phyloP scores from a whole-genome alignment of 345 rosid genomes.

The Gynandropsis gynandra region DNA sequence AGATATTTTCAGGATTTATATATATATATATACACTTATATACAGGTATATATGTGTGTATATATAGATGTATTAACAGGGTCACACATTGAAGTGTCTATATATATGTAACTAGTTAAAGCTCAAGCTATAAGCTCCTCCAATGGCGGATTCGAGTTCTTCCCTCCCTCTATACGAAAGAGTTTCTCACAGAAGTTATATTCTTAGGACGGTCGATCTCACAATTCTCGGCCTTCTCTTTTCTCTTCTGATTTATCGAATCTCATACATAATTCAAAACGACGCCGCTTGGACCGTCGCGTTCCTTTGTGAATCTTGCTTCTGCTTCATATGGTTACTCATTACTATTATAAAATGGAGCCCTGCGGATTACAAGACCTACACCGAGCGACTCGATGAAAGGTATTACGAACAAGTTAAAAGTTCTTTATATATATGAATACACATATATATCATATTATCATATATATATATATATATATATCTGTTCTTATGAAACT shows the following conservation, averaged over 20 bases:
- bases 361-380: conserved; percentile 37
- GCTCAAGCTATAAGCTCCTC: conserved; percentile 5
- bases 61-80: no score
- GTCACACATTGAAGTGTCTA: no score
- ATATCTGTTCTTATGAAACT: neutral
- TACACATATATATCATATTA: neutral
- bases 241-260: conserved; percentile 26
- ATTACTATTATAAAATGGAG: conserved; percentile 45
- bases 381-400: conserved; percentile 38
- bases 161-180: conserved; percentile 17
- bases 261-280: conserved; percentile 18
- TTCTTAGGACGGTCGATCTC: conserved; percentile 23
- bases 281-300: conserved; percentile 54
- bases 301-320: conserved; percentile 51
- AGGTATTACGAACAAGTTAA: conserved; percentile 19
- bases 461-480: neutral
- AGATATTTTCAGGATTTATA: no score
- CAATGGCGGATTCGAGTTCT: conserved; percentile 24
- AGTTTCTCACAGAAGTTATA: conserved; percentile 15
- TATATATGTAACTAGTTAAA: neutral
- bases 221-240: conserved; percentile 22
- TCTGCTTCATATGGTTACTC: conserved; percentile 48
- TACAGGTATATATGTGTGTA: no score
- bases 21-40: no score
- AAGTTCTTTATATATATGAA: neutral